A percentile compares a stretch with the other conserved stretches of the same genome.
Evolutionary conservation across 2,329 filamentous ascomycete genomes (phyloP).

Genomic region (Rhexocercosporidium sp.): DNA sequence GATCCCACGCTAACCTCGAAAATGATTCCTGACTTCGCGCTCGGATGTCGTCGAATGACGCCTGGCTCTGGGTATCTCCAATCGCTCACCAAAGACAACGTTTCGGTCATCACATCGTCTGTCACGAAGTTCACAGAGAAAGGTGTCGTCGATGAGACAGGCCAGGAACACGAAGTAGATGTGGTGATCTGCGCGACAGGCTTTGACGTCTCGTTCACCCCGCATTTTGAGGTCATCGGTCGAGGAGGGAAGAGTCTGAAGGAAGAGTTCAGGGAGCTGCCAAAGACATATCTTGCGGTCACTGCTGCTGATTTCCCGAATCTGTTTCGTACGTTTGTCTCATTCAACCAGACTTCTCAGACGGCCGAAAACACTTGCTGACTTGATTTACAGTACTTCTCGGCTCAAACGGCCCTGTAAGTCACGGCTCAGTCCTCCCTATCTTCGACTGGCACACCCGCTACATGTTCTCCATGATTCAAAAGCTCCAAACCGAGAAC

Average conservation of each 20-base stretch:
- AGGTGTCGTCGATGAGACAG: slow-evolving; percentile 43
- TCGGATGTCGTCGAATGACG: slow-evolving; percentile 50
- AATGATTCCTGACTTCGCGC: slow-evolving; percentile 38
- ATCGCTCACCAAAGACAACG: slow-evolving; percentile 47
- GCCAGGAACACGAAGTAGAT: slow-evolving; percentile 42
- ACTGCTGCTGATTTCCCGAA: slow-evolving; percentile 35
- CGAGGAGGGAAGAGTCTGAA: slow-evolving; percentile 25
- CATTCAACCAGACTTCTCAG: background rate
- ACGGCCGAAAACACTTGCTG: slow-evolving; percentile 25
- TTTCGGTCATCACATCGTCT: slow-evolving; percentile 28
- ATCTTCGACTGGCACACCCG: slow-evolving; percentile 44
- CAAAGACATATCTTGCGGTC: slow-evolving; percentile 35
- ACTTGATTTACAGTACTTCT: slow-evolving; percentile 30
- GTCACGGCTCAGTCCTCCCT: slow-evolving; percentile 38
- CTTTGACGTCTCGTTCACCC: slow-evolving; percentile 40
- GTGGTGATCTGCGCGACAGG: slow-evolving; percentile 45
- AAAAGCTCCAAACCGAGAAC: slow-evolving; percentile 44
- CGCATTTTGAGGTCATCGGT: slow-evolving; percentile 37
- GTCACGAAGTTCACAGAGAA: slow-evolving; percentile 42
- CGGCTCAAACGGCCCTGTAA: slow-evolving; percentile 39
- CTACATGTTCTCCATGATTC: slow-evolving; percentile 44
- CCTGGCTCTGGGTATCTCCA: slow-evolving; percentile 51
- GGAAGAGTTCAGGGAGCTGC: slow-evolving; percentile 30
- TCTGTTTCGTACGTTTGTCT: slow-evolving; percentile 42
- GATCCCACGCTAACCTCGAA: slow-evolving; percentile 23